These are phyloP conservation scores for Groenewaldozyma auringiensis DNA, from an alignment of 1,139 yeast species.

Conservation along the genomic window DNA sequence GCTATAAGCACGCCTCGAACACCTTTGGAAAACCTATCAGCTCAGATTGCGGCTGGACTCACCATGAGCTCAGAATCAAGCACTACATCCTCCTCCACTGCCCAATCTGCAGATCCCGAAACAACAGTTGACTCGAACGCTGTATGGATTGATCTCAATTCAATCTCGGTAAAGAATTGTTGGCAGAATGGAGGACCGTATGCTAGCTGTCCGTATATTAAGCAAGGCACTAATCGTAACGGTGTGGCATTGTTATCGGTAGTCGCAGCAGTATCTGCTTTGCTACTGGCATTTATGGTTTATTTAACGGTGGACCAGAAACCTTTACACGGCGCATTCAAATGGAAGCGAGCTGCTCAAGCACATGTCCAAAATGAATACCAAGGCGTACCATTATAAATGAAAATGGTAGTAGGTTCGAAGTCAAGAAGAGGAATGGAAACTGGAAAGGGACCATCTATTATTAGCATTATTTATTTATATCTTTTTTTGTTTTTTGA, in stretches of 20 bases:
- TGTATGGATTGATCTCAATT: slow-evolving; percentile 76
- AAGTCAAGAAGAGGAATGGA: slow-evolving; percentile 52
- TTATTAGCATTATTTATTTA: too few relatives aligned
- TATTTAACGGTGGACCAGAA: slow-evolving; percentile 20
- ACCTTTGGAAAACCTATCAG: slow-evolving; percentile 38
- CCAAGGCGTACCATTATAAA: slow-evolving; percentile 1
- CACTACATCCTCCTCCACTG: neutral
- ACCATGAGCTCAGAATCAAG: slow-evolving; percentile 10
- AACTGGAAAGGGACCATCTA: too few relatives aligned
- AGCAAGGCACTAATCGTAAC: slow-evolving; percentile 45
- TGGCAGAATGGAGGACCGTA: slow-evolving; percentile 84
- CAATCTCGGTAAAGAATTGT: slow-evolving; percentile 63
- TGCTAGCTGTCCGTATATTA: slow-evolving; percentile 66
- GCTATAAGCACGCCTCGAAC: slow-evolving; percentile 52
- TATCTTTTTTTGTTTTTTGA: too few relatives aligned
- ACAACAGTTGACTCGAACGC: neutral
- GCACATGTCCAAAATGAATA: neutral
- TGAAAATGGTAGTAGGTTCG: too few relatives aligned
- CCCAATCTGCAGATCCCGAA: slow-evolving; percentile 15
- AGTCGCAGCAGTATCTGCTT: slow-evolving; percentile 49
- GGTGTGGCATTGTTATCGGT: slow-evolving; percentile 64
- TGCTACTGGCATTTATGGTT: slow-evolving; percentile 37
- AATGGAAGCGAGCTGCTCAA: neutral
- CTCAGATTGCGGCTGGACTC: slow-evolving; percentile 17
- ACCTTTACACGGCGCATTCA: neutral